Evolutionary conservation across 257 asterid species (phyloP), one percentile per base, ranked within the genome.

Genomic region (Gardenia jasminoides): DNA sequence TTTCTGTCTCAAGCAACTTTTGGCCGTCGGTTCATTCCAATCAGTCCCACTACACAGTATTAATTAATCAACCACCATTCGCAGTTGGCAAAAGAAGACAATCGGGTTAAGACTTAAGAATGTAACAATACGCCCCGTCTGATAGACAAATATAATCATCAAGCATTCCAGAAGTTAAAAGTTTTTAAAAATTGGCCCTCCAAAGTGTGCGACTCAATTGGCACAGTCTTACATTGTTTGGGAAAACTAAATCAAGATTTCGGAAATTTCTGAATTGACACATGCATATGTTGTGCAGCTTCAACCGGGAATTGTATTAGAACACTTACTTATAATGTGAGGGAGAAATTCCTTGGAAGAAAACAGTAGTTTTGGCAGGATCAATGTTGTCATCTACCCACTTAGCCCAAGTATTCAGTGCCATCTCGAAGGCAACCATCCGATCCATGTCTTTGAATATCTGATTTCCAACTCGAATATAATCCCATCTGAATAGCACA

Each of bases 281-380:
- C 64, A 56, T 56, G 26, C 22, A 22, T 4, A 56, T 15, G 9
- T 56, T 56, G 4, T 8, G 28, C 26, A 19, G 10, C 3, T 56
- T 56, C 22, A 4, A 19, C 22, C 20, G 22, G 64, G 11, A 20
- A 4, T 20, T 64, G 0, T 6, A 22, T 22, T 9, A 8, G 6
- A 46, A 33, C 2, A 77, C 81, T 72, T 69, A 77, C 81, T 93
- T 93, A 93, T 94, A 94, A 80, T 94, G 98, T 44, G 98, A 91
- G 7, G 98, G 98, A 50, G 98, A 94, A 33, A 94, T 88, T n/a
- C 98, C 98, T 81, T 94, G 98, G 83, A 91, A 94, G 88, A 93
- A 89, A 70, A 95, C 89, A 52, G 76, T 85, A 59, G 94, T 88
- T 72, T 79, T 89, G 75, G 89, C 44, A 46, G 97, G 97, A 77